Evolutionary conservation across 2,329 filamentous ascomycete species (phyloP), one percentile per base, ranked within the genome.

Genomic region (Trichoderma sp.): DNA sequence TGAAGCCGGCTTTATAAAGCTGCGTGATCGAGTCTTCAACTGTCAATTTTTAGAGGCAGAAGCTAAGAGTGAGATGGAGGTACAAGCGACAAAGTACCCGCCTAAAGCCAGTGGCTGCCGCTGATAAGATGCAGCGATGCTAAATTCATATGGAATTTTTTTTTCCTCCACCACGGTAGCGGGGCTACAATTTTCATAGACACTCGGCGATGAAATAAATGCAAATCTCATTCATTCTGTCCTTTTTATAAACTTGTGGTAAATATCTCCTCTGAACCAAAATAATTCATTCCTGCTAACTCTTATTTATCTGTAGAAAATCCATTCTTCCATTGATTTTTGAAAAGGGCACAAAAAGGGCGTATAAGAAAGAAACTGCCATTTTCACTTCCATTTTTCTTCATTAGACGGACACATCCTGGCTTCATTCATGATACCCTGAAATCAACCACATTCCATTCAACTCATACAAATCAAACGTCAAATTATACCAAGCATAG

Each of bases 41-140:
- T 6, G 28, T 39, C 32, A 32, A 67, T 9, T 67, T 67, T 56
- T 32, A 36, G 24, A n/a, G 62, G 30, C 9, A 58, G 28, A 65
- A 56, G 57, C 70, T 43, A 71, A 67, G 47, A 58, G n/a, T 24
- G 28, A 34, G 47, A 28, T 36, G 6, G 47, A 34, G 30, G 57
- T 70, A 70, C 67, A 62, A 51, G 67, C 18, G 67, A 6, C 39
- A 47, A n/a, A n/a, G 64, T 67, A 67, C 64, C 64, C n/a, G 18
- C 32, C 21, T 36, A 24, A 24, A 9, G 34, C n/a, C n/a, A 67
- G 36, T n/a, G 28, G 43, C 39, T 47, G 39, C n/a, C 43, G 36
- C 53, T n/a, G 30, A 36, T 69, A 34, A 39, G 43, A 67, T 57
- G 5, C 21, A 58, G 34, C 47, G 39, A 53, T 30, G 56, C 47